These are phyloP conservation scores for Tylopilus balloui DNA, from an alignment of 768 basidiomycete genomes.

Conservation along the genomic window DNA sequence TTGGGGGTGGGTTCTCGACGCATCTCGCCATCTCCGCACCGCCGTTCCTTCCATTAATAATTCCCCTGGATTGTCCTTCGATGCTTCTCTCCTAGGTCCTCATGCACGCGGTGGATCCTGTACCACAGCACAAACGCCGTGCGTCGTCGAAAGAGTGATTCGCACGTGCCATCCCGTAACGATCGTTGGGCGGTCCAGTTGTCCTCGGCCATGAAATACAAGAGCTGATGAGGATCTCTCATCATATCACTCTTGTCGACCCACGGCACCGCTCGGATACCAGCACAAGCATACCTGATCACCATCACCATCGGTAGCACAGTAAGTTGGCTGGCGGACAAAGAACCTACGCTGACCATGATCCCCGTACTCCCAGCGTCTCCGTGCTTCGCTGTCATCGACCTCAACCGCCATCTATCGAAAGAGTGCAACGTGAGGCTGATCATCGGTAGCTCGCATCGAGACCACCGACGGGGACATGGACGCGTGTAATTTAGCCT, in stretches of 20 bases:
- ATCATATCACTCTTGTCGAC: slow-evolving; percentile 5
- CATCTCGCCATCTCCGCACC: slow-evolving; percentile 27
- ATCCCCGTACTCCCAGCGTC: slow-evolving; percentile 13
- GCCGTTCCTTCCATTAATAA: slow-evolving; percentile 15
- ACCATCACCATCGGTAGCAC: not conserved
- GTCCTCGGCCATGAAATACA: slow-evolving; percentile 14
- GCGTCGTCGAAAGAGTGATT: slow-evolving; percentile 11
- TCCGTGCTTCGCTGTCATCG: slow-evolving; percentile 10
- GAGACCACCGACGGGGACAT: slow-evolving; percentile 10
- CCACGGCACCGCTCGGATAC: slow-evolving; percentile 10
- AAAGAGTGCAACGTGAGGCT: not conserved
- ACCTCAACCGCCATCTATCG: slow-evolving; percentile 1
- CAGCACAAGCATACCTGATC: not conserved
- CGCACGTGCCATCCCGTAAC: slow-evolving; percentile 13
- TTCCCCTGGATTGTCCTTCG: slow-evolving; percentile 20
- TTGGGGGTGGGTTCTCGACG: slow-evolving; percentile 12
- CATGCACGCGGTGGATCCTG: slow-evolving; percentile 22
- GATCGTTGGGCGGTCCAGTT: slow-evolving; percentile 4
- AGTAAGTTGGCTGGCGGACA: not conserved
- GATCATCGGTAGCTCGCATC: slow-evolving; percentile 7
- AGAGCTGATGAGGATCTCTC: slow-evolving; percentile 19
- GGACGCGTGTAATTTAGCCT: slow-evolving; percentile 6
- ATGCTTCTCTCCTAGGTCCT: slow-evolving; percentile 25
- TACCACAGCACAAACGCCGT: slow-evolving; percentile 22
- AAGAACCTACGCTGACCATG: slow-evolving; percentile 2